phyloP scores from a whole-genome alignment of 441 rosid species.

The Hura crepitans region DNA sequence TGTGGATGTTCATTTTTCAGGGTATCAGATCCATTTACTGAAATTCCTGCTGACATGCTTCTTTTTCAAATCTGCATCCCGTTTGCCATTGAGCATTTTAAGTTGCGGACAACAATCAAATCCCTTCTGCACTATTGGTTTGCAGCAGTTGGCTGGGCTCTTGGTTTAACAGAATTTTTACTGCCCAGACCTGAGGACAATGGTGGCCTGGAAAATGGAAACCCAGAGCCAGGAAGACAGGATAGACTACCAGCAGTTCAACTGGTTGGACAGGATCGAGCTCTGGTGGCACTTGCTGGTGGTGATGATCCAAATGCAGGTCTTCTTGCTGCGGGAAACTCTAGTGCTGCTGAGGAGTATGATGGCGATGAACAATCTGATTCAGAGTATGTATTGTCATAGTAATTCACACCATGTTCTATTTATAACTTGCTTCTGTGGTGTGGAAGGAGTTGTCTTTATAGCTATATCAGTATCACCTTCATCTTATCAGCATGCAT shows the following conservation, averaged over 20 bases:
- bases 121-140: slow-evolving; percentile 91
- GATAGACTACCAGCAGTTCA: slow-evolving; percentile 56
- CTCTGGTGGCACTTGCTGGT: slow-evolving; percentile 50
- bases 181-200: slow-evolving; percentile 77
- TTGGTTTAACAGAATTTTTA: slow-evolving; percentile 78
- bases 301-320: slow-evolving; percentile 47
- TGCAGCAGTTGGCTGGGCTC: slow-evolving; percentile 85
- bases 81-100: slow-evolving; percentile 89
- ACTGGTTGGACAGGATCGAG: slow-evolving; percentile 62
- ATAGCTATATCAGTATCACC: background rate
- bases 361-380: slow-evolving; percentile 76
- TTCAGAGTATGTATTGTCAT: slow-evolving; percentile 52
- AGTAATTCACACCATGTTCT: background rate
- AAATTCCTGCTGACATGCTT: slow-evolving; percentile 97
- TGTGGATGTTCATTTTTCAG: slow-evolving; percentile 35
- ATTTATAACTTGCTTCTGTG: background rate
- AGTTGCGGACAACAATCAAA: slow-evolving; percentile 79
- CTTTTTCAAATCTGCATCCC: slow-evolving; percentile 96
- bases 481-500: background rate
- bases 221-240: slow-evolving; percentile 69
- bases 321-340: slow-evolving; percentile 33
- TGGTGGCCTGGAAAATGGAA: slow-evolving; percentile 64
- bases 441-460: too few relatives aligned
- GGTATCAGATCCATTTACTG: slow-evolving; percentile 95
- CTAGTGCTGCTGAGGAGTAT: slow-evolving; percentile 49